Base-by-base conservation (phyloP, 495 filamentous ascomycete species). In the Bryoglossum gracile region DNA sequence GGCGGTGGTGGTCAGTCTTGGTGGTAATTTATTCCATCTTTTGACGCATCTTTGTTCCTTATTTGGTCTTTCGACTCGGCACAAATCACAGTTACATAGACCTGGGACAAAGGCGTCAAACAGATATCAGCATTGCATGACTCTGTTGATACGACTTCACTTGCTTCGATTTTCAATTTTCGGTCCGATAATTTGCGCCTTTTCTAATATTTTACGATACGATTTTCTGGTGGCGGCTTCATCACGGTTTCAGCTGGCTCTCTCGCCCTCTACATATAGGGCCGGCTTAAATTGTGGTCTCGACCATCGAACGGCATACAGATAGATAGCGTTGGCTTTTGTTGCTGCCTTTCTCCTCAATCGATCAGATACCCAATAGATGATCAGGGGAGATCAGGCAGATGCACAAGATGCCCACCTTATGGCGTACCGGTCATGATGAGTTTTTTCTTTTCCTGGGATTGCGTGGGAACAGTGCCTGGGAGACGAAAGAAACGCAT, bases 271-370 rank as follows among this genome's bases (percentile, higher is more conserved):
- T 53, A 39, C 52, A 50, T 46, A 45, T 37, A 30, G 45, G 40
- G 50, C 49, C 54, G 34, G 53, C 50, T 50, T 35, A 36, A 38
- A 14, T 56, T 48, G 49, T 51, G 51, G 21, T 50, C 26, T 46
- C 43, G 49, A 53, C 51, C 54, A 52, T 61, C 54, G 56, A 57
- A 62, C 67, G 65, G 79, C 77, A 84, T 78, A 78, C 71, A 69
- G 48, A 84, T 86, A 87, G 83, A 87, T 73, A 82, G 81, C 82
- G 81, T 84, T 84, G 75, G 72, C 73, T 81, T 83, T 70, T 68
- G 48, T 68, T 53, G 66, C 67, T 66, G 66, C 59, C 63, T 68
- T 56, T 62, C 63, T 54, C 62, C 61, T 59, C 58, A 61, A n/a
- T 25, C 24, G 32, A 44, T 61, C 58, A 76, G 74, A 80, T 82